Base-by-base conservation (phyloP, 2,329 filamentous ascomycete genomes). In the Colletotrichum brevisporum region DNA sequence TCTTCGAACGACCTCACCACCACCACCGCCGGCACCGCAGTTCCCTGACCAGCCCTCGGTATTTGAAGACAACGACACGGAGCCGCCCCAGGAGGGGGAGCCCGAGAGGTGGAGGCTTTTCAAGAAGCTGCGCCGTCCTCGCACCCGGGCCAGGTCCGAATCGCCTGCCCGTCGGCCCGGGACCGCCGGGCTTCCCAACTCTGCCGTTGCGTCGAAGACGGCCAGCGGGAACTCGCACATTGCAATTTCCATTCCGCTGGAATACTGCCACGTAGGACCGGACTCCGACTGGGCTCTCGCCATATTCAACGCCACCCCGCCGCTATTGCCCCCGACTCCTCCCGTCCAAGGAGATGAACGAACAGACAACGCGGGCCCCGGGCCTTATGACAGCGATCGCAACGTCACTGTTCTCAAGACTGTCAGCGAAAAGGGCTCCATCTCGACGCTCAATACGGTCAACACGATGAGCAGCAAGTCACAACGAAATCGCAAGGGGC, bases 241-340 rank as follows among this genome's bases (percentile, higher is more conserved):
- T 71, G 86, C 88, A 67, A 90, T 90, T 59, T 89, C 88, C 0
- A 89, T 90, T 52, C 88, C 88, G 1, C 68, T 85, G 13, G 83
- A 88, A 71, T 79, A 86, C 66, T 83, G 82, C 5, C 82, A 86
- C 24, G 77, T 85, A 51, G 80, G 79, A 3, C 71, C 74, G 6
- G 70, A 70, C 51, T 67, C 63, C 31, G 74, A 13, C 61, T 71
- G 45, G 70, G 73, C 58, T 16, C 68, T 71, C 39, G 64, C 71
- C 9, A 58, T 71, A 21, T 69, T 65, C 69, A 72, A 73, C 21
- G 56, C 72, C 27, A 63, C 71, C 27, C 73, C 75, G 45, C 75
- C 76, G 54, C 72, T 76, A 36, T 36, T 36, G 5, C 64, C 68
- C 9, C 71, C 69, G 5, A 67, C 63, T 6, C 69, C 71, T 26